A percentile compares a stretch with the other conserved stretches of the same genome.
These are phyloP conservation scores for Botryobasidium botryosum DNA, from an alignment of 768 basidiomycete species.

Conservation along the genomic window DNA sequence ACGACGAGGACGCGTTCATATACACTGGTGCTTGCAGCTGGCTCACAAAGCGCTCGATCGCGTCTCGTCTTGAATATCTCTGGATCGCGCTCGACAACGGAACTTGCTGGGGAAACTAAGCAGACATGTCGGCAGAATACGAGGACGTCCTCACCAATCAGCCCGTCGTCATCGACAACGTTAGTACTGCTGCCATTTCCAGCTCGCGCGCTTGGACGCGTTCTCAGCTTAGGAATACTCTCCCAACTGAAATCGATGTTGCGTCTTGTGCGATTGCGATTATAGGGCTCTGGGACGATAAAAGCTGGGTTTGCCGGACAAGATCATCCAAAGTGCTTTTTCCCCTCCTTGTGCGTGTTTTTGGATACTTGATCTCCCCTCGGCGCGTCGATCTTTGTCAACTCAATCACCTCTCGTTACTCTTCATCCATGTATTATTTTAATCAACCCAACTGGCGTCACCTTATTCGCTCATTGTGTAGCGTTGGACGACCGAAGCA, in stretches of 20 bases:
- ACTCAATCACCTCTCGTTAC: background rate
- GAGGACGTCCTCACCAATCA: slow-evolving; percentile 95
- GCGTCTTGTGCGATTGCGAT: background rate
- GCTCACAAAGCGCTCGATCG: no score
- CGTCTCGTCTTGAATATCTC: no score
- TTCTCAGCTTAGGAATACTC: slow-evolving; percentile 8
- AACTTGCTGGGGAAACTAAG: no score
- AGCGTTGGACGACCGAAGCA: slow-evolving; percentile 97
- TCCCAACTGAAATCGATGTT: background rate
- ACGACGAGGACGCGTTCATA: no score
- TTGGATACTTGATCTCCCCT: no score
- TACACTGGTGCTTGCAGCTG: no score
- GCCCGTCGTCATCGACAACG: slow-evolving; percentile 98
- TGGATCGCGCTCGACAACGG: no score
- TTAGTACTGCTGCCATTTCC: slow-evolving; percentile 24
- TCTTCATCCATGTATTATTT: background rate
- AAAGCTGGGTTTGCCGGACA: slow-evolving; percentile 99
- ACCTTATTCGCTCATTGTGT: slow-evolving; percentile 3
- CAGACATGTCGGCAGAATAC: slow-evolving; percentile 69
- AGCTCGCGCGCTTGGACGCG: slow-evolving; percentile 15
- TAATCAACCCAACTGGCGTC: background rate
- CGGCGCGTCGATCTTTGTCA: background rate
- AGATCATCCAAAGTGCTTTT: slow-evolving; percentile 98
- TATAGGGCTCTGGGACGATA: slow-evolving; percentile 93
- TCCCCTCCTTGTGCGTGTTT: slow-evolving; percentile 79